Evolutionary conservation across 208 protist species (phyloP), one percentile per base, ranked within the genome.

Genomic region (Trypanosoma vivax): DNA sequence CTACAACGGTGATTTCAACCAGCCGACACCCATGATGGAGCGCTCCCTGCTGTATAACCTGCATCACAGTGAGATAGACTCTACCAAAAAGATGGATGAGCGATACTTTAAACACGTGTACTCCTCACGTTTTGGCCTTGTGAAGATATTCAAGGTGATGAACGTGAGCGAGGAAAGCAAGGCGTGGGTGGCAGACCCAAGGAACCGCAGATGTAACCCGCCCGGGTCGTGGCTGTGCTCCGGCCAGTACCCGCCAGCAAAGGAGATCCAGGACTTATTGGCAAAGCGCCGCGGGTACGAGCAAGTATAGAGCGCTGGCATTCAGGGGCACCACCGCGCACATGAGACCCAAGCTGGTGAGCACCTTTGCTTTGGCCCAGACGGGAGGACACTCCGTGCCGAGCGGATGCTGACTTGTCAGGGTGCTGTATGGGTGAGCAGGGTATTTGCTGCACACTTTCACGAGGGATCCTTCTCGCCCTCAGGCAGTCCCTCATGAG

Each of bases 61-160:
- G 45, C 69, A 76, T 49, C 50, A 41, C 21, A 35, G 42, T 42
- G 45, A 51, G 11, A 33, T 29, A 1, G 14, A 25, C 23, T 21
- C 5, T 3, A 55, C 40, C 10, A 51, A 65, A 24, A 1, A 19
- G 30, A 28, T 67, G 13, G 40, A 53, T n/a, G 14, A 4, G 1
- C 48, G 46, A 1, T 37, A 79, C 21, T 88, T 90, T 33, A 65
- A 96, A 43, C 76, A 95, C 33, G 93, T 87, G 14, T 98, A 94
- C 81, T 95, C 90, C 1, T 95, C 97, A 13, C 50, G 83, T 19
- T 91, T 98, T 73, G 97, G 96, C 69, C 77, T 99, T 23, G 95
- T 98, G 34, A 80, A 97, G 60, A 95, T 99, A 53, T 99, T 97
- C 79, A 93, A 91, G 64, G 96, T 99, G 21, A 81, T 90, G 61